phyloP scores from a whole-genome alignment of 805 yeast genomes.

The Candida orba region DNA sequence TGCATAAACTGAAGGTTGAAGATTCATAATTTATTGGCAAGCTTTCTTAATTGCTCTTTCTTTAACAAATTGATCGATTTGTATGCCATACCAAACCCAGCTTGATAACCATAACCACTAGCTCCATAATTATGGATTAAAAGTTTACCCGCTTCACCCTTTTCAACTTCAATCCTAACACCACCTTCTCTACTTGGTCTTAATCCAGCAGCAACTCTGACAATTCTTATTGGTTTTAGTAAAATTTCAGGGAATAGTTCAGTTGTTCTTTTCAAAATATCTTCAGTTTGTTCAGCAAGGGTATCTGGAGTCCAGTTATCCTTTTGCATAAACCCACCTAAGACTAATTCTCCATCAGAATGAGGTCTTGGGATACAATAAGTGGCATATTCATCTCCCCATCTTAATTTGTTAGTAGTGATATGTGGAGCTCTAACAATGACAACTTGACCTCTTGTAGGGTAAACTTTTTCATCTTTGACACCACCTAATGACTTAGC shows the following conservation, averaged over 20 bases:
- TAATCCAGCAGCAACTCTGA: slow-evolving; percentile 65
- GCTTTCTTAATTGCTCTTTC: slow-evolving; percentile 3
- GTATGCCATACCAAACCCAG: slow-evolving; percentile 55
- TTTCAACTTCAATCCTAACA: slow-evolving; percentile 56
- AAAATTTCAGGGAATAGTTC: slow-evolving; percentile 43
- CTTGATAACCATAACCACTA: slow-evolving; percentile 58
- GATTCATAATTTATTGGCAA: slow-evolving; percentile 8
- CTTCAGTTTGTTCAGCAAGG: slow-evolving; percentile 47
- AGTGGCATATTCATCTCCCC: slow-evolving; percentile 58
- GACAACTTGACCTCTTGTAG: slow-evolving; percentile 77
- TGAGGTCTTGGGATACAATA: slow-evolving; percentile 68
- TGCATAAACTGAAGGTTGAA: too few relatives aligned
- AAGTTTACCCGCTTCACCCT: slow-evolving; percentile 31
- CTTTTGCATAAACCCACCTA: slow-evolving; percentile 70
- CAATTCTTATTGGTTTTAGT: slow-evolving; percentile 39
- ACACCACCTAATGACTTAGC: slow-evolving; percentile 61
- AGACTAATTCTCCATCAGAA: slow-evolving; percentile 56
- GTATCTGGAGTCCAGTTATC: slow-evolving; percentile 59
- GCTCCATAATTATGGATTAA: slow-evolving; percentile 71
- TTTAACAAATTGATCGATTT: slow-evolving; percentile 34
- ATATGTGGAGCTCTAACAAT: slow-evolving; percentile 66
- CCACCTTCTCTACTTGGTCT: slow-evolving; percentile 78
- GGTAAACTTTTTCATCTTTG: slow-evolving; percentile 51
- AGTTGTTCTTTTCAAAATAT: slow-evolving; percentile 54
- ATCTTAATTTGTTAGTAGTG: slow-evolving; percentile 46